These are phyloP conservation scores for Pseudocercospora ulei DNA, from an alignment of 2,329 filamentous ascomycete species.

Conservation along the genomic window DNA sequence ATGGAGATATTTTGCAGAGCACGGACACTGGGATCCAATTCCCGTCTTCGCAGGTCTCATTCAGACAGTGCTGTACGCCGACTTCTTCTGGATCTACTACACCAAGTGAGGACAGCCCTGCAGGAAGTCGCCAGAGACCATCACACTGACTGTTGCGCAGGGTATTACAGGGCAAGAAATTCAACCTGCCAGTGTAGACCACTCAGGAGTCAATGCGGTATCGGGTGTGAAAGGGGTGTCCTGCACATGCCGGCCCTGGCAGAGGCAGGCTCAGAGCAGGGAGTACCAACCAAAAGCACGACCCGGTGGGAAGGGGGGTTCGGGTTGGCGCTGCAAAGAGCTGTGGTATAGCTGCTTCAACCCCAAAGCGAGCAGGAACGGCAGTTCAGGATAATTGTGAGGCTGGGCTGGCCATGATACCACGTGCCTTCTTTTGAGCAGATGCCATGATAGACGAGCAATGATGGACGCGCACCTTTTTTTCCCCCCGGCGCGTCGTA, in stretches of 20 bases:
- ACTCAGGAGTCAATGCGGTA: slow-evolving; percentile 4
- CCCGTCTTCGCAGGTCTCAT: slow-evolving; percentile 79
- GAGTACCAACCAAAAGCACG: slow-evolving; percentile 2
- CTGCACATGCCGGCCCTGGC: not conserved
- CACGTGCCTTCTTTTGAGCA: slow-evolving; percentile 1
- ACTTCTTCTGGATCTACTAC: slow-evolving; percentile 99
- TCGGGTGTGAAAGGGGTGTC: not conserved
- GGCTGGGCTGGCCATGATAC: slow-evolving; percentile 6
- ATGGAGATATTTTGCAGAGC: slow-evolving; percentile 73
- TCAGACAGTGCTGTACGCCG: slow-evolving; percentile 91
- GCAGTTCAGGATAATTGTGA: slow-evolving; percentile 3
- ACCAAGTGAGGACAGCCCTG: slow-evolving; percentile 57
- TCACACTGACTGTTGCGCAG: slow-evolving; percentile 28
- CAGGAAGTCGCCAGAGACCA: not conserved
- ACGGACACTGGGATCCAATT: slow-evolving; percentile 62
- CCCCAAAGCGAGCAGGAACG: not conserved
- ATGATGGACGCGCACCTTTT: not conserved
- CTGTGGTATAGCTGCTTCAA: not conserved
- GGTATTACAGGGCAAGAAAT: slow-evolving; percentile 47
- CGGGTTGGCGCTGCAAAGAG: slow-evolving; percentile 3
- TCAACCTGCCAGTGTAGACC: slow-evolving; percentile 45
- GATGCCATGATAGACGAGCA: slow-evolving; percentile 3
- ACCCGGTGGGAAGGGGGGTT: not conserved
- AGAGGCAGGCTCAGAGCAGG: not conserved
- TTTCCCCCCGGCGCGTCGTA: not conserved